Evolutionary conservation across 768 basidiomycete genomes (phyloP), one percentile per base, ranked within the genome.

Genomic region (Ephemerocybe angulata): DNA sequence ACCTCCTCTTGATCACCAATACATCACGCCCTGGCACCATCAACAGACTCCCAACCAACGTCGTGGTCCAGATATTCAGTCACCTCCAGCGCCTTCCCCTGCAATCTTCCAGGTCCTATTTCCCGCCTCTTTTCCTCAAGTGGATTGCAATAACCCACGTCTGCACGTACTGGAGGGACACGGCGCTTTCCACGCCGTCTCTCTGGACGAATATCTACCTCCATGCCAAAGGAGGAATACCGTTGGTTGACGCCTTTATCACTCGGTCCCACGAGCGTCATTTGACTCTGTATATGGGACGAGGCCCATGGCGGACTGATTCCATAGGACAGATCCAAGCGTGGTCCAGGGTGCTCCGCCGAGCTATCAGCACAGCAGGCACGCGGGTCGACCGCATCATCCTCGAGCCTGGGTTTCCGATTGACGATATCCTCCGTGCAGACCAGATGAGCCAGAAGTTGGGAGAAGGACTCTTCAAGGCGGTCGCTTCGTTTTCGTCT

Each of bases 321-420:
- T 50, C 48, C 11, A 50, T 50, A 17, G 24, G 37, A 19, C 35
- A 38, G 31, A 40, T 42, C 35, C 50, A 52, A 41, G 6, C 4
- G 11, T 52, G 30, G 5, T 38, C n/a, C 2, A n/a, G 40, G 19
- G 50, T 21, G 6, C 31, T 50, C 19, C 48, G 48, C 15, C 35
- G 31, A 6, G 19, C 30, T 28, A 17, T 52, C 37, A 27, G 41
- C 17, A 42, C 17, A 3, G 40, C 42, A n/a, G 2, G 27, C 12
- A 21, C 40, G 41, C 1, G 42, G 22, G 33, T 42, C 42, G 42
- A 24, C 8, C 19, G 50, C 3, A 12, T 52, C 12, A 24, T 53
- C 28, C 27, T 53, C 11, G 52, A 53, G 24, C 52, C 52, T 17
- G 41, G 41, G 33, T 53, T 53, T 33, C 52, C 52, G 29, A 53